A percentile compares a stretch with the other conserved stretches of the same genome.
Evolutionary conservation across 805 yeast species (phyloP).

Genomic region (Ogataea minuta): DNA sequence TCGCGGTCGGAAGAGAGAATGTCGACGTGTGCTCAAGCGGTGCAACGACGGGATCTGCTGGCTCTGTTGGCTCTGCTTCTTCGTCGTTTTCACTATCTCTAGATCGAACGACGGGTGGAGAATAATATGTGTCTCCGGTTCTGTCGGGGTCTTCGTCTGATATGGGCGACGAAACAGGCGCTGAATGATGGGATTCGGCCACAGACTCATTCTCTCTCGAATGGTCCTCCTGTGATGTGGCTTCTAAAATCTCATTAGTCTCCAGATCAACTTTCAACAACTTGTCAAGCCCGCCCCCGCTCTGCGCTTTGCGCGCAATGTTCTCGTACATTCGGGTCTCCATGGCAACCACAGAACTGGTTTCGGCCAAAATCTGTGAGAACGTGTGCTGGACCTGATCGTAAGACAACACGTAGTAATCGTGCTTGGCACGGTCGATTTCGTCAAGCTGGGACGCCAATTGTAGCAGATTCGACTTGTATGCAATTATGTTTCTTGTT

Average conservation of each 20-base stretch:
- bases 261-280: conserved; percentile 17
- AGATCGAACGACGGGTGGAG: conserved; percentile 21
- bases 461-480: conserved; percentile 63
- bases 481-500: conserved; percentile 63
- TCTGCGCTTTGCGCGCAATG: conserved; percentile 81
- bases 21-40: conserved; percentile 18
- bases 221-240: neutral
- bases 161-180: neutral
- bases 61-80: conserved; percentile 1
- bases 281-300: conserved; percentile 82
- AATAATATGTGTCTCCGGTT: conserved; percentile 22
- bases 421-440: conserved; percentile 71
- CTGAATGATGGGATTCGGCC: neutral
- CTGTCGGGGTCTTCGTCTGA: conserved; percentile 10
- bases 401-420: conserved; percentile 64
- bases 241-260: conserved; percentile 2
- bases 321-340: conserved; percentile 80
- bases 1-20: conserved; percentile 24
- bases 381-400: conserved; percentile 64
- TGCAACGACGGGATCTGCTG: neutral
- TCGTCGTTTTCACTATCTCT: conserved; percentile 7
- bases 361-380: conserved; percentile 46
- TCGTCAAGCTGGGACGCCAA: conserved; percentile 76
- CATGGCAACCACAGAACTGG: conserved; percentile 69
- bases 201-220: neutral